A percentile compares a stretch with the other conserved stretches of the same genome.
phyloP scores from a whole-genome alignment of 2,329 filamentous ascomycete species.

The Ophiostoma tasmaniense region DNA sequence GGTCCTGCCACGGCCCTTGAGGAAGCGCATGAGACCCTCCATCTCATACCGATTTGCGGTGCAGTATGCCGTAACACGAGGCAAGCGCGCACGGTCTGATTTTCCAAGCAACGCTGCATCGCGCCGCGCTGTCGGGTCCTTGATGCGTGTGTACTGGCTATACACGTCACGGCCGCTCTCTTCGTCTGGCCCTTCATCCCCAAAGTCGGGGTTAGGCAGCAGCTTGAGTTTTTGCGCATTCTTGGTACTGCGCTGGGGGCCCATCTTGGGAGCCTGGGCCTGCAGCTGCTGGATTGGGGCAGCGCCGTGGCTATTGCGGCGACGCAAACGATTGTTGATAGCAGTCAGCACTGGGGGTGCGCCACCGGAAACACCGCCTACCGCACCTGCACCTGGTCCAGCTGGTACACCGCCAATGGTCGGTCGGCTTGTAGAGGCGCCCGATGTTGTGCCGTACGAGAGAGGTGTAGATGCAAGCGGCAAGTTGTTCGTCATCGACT shows the following conservation, averaged over 20 bases:
- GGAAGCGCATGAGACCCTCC: slow-evolving; percentile 78
- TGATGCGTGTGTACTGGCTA: slow-evolving; percentile 94
- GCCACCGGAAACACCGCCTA: not conserved
- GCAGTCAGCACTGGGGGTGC: slow-evolving; percentile 60
- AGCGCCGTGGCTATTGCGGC: slow-evolving; percentile 71
- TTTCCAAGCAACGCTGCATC: slow-evolving; percentile 91
- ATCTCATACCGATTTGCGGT: slow-evolving; percentile 87
- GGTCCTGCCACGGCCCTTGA: slow-evolving; percentile 74
- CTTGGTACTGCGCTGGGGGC: slow-evolving; percentile 89
- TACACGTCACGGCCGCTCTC: slow-evolving; percentile 94
- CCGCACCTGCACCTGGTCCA: not conserved
- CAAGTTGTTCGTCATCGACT: slow-evolving; percentile 27
- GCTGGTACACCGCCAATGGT: not conserved
- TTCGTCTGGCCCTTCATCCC: slow-evolving; percentile 68
- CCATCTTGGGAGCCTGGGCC: slow-evolving; percentile 59
- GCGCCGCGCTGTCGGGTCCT: slow-evolving; percentile 84
- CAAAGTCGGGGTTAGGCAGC: slow-evolving; percentile 81
- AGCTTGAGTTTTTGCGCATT: slow-evolving; percentile 95
- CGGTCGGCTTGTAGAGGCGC: not conserved
- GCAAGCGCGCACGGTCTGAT: slow-evolving; percentile 77
- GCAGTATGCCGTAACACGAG: slow-evolving; percentile 92
- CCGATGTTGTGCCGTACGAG: slow-evolving; percentile 23
- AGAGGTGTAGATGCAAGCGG: slow-evolving; percentile 26
- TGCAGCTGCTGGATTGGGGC: slow-evolving; percentile 18
- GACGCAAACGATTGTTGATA: slow-evolving; percentile 77